These are phyloP conservation scores for Colletotrichum sp. DNA, from an alignment of 2,329 filamentous ascomycete species.

Conservation along the genomic window DNA sequence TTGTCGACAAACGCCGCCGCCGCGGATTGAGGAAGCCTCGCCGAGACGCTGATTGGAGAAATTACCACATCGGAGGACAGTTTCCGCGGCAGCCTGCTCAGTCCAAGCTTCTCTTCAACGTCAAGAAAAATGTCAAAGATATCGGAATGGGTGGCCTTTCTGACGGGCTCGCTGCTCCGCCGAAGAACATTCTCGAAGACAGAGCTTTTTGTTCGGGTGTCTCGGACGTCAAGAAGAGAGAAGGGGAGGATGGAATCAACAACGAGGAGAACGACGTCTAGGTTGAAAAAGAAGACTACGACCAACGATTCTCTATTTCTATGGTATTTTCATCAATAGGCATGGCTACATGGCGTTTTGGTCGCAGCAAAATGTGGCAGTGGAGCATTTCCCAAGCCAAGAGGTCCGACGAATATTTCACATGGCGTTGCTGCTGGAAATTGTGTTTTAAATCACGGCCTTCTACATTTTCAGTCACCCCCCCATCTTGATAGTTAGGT, in stretches of 20 bases:
- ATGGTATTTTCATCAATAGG: not conserved
- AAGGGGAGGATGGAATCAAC: not conserved
- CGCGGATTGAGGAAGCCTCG: not conserved
- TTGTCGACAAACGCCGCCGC: not conserved
- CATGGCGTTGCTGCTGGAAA: not conserved
- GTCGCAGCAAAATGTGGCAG: not conserved
- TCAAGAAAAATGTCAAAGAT: not conserved
- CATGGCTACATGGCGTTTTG: not conserved
- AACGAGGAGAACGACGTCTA: not conserved
- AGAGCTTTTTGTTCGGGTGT: fast-evolving
- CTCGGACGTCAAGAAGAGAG: not conserved
- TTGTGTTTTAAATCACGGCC: not conserved
- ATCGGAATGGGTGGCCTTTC: not conserved
- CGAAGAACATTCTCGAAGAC: not conserved
- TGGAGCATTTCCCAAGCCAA: fast-evolving
- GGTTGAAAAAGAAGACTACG: not conserved
- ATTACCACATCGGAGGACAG: not conserved
- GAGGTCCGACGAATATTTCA: not conserved
- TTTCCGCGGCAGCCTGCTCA: not conserved
- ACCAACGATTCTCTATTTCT: not conserved
- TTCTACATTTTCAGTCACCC: not conserved
- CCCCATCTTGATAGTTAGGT: not conserved
- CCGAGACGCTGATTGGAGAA: not conserved
- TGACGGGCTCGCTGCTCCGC: not conserved
- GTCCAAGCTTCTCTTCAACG: not conserved